A percentile compares a stretch with the other conserved stretches of the same genome.
Conservation (phyloP, 768 basidiomycete species). For the Fomitopsis serialis region DNA sequence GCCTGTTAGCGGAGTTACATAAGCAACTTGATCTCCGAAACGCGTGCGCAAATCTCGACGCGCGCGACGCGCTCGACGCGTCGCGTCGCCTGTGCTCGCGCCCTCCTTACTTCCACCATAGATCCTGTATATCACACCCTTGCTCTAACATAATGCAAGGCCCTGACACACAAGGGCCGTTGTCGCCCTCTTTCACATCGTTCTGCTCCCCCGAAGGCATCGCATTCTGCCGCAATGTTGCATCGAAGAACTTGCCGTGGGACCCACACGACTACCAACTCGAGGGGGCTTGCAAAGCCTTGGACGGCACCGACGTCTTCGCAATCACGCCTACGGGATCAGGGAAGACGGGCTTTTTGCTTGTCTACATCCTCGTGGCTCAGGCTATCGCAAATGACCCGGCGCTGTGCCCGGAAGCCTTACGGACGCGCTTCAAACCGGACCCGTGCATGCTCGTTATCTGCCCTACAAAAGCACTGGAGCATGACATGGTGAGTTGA, state of each 20-base stretch:
- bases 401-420: constrained; percentile 5
- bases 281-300: constrained; percentile 9
- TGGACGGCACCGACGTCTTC: constrained; percentile 15
- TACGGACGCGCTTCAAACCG: not conserved
- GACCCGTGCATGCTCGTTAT: constrained; percentile 15
- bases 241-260: constrained; percentile 9
- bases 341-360: constrained; percentile 18
- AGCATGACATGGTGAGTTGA: constrained; percentile 1
- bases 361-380: constrained; percentile 15
- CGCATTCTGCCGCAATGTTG: constrained; percentile 10
- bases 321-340: constrained; percentile 18
- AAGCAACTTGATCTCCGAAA: too few relatives aligned
- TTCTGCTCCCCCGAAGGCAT: constrained; percentile 4
- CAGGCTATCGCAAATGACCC: constrained; percentile 9
- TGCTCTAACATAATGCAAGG: too few relatives aligned
- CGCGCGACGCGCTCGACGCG: too few relatives aligned
- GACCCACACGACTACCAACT: constrained; percentile 20
- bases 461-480: constrained; percentile 14
- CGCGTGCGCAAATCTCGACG: too few relatives aligned
- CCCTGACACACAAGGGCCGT: too few relatives aligned
- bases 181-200: not conserved
- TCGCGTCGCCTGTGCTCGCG: too few relatives aligned
- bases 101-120: too few relatives aligned
- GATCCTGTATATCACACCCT: too few relatives aligned
- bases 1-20: too few relatives aligned